A percentile compares a stretch with the other conserved stretches of the same genome.
Evolutionary conservation across 192 early-diverging fungal genomes (phyloP).

Genomic region (Umbelopsis sp.): DNA sequence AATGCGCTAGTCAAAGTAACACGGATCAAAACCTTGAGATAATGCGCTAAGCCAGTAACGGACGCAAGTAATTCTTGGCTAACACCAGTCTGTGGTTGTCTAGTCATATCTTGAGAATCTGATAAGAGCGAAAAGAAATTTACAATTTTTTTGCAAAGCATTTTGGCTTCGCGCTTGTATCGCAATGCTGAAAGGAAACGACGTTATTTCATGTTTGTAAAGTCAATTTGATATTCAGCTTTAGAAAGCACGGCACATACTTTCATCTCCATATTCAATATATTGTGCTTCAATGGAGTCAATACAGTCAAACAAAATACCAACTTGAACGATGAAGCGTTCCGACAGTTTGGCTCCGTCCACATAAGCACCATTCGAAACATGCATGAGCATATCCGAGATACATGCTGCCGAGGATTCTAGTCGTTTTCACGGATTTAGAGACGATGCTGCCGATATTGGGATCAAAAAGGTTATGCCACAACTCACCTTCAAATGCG

Average conservation of each 20-base stretch:
- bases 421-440: neutral
- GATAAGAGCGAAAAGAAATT: conserved; percentile 92
- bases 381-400: conserved; percentile 90
- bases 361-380: conserved; percentile 81
- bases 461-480: neutral
- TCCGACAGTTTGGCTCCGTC: conserved; percentile 83
- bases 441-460: neutral
- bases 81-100: conserved; percentile 54
- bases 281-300: conserved; percentile 83
- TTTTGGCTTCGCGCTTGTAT: conserved; percentile 88
- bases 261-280: conserved; percentile 62
- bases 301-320: conserved; percentile 87
- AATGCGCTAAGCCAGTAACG: conserved; percentile 90
- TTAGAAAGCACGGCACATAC: conserved; percentile 18
- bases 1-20: conserved; percentile 87
- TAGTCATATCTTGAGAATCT: conserved; percentile 63
- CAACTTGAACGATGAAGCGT: conserved; percentile 89
- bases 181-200: conserved; percentile 52
- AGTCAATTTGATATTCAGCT: neutral
- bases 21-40: conserved; percentile 89
- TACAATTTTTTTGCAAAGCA: conserved; percentile 93
- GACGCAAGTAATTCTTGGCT: conserved; percentile 88
- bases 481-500: conserved; percentile 85
- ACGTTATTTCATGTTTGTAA: conserved; percentile 21
- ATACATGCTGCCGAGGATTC: conserved; percentile 96